These are phyloP conservation scores for Alternaria arbusti DNA, from an alignment of 2,329 filamentous ascomycete genomes.

Conservation along the genomic window DNA sequence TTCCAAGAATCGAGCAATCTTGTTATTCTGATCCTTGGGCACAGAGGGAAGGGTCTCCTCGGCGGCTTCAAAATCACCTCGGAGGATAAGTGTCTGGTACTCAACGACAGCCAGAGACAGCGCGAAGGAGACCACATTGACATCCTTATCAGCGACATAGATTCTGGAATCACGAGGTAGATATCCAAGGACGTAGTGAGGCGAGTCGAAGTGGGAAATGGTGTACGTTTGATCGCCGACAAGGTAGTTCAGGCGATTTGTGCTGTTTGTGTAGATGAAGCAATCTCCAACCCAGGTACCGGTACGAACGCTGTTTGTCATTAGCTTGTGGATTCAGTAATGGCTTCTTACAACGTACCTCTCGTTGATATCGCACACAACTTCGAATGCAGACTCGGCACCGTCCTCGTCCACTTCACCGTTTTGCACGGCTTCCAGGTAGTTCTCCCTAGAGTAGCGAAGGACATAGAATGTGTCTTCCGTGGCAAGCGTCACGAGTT, in stretches of 20 bases:
- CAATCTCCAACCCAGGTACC: conserved; percentile 99
- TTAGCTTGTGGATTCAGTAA: conserved; percentile 13
- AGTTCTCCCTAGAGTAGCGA: conserved; percentile 88
- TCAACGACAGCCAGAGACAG: conserved; percentile 92
- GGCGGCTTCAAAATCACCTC: conserved; percentile 90
- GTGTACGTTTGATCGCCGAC: conserved; percentile 98
- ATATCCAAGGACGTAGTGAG: conserved; percentile 94
- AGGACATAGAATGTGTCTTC: conserved; percentile 96
- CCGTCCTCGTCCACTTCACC: conserved; percentile 88
- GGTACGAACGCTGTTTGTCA: conserved; percentile 72
- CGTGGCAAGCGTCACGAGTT: conserved; percentile 89
- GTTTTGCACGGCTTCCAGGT: conserved; percentile 79
- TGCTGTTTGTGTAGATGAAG: conserved; percentile 98
- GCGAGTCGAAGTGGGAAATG: conserved; percentile 93
- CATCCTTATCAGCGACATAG: conserved; percentile 95
- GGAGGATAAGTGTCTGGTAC: conserved; percentile 94
- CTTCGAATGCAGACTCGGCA: conserved; percentile 93
- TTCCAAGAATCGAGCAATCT: conserved; percentile 96
- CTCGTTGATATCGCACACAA: conserved; percentile 94
- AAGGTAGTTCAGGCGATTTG: conserved; percentile 95
- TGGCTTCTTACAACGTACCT: conserved; percentile 60
- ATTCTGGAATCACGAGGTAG: conserved; percentile 94
- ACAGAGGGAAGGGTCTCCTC: conserved; percentile 84
- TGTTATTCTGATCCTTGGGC: conserved; percentile 93
- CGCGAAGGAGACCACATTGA: conserved; percentile 86